phyloP scores from a whole-genome alignment of 177 flowering plant genomes.

The Vitis hybrid region DNA sequence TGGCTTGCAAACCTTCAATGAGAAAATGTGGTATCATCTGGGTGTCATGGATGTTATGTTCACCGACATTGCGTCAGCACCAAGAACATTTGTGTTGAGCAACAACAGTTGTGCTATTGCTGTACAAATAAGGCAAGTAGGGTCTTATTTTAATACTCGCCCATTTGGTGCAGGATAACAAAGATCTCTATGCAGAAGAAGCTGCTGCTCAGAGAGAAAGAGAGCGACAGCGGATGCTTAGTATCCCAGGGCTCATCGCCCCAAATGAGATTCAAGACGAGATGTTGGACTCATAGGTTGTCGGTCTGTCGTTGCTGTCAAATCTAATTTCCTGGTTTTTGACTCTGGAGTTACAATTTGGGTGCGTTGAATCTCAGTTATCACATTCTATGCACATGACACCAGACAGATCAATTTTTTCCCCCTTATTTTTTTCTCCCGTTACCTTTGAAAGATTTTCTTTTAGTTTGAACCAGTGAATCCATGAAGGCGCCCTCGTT shows the following conservation, averaged over 20 bases:
- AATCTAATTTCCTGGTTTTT: conserved; percentile 11
- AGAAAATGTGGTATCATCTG: too few species aligned
- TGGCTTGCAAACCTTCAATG: too few species aligned
- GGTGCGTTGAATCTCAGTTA: conserved; percentile 9
- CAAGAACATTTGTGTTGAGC: too few species aligned
- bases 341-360: background rate
- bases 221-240: conserved; percentile 86
- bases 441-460: background rate
- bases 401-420: conserved; percentile 6
- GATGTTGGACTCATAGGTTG: conserved; percentile 83
- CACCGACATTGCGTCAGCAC: too few species aligned
- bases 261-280: conserved; percentile 96
- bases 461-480: background rate
- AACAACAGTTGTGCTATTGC: too few species aligned
- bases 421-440: conserved; percentile 4
- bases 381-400: conserved; percentile 6
- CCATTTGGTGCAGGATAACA: conserved; percentile 74
- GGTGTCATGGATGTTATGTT: too few species aligned
- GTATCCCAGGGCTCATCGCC: conserved; percentile 94
- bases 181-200: conserved; percentile 96
- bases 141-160: background rate
- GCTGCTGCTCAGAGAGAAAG: conserved; percentile 91
- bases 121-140: background rate
- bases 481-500: background rate
- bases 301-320: background rate